Percentiles rank a stretch among this genome's conserved stretches.
Evolutionary conservation across 306 rosid genomes (phyloP).

Genomic region (Vigna mungo): DNA sequence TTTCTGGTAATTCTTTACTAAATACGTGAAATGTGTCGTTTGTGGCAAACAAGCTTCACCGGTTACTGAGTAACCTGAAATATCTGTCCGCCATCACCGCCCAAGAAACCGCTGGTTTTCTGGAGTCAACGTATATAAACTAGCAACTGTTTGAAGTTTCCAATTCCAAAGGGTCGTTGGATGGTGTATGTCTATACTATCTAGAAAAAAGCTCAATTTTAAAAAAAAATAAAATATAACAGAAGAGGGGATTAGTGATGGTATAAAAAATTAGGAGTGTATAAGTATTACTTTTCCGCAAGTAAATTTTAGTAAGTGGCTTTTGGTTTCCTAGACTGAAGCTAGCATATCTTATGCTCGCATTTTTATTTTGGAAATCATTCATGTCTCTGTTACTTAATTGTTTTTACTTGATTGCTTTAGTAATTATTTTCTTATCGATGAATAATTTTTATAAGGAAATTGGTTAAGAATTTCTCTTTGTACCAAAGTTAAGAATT

Average conservation of each 20-base stretch:
- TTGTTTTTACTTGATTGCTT: too few relatives aligned
- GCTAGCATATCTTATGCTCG: neutral
- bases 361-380: neutral
- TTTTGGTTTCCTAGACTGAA: neutral
- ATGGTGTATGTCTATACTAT: neutral
- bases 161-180: neutral
- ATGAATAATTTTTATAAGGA: too few relatives aligned
- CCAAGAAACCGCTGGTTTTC: neutral
- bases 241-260: too few relatives aligned
- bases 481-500: neutral
- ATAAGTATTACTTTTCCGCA: neutral
- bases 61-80: neutral
- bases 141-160: neutral
- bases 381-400: neutral
- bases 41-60: neutral
- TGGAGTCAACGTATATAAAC: neutral
- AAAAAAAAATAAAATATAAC: too few relatives aligned
- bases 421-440: too few relatives aligned
- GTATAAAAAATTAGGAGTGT: too few relatives aligned
- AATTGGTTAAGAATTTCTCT: too few relatives aligned
- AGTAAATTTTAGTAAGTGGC: neutral
- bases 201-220: neutral
- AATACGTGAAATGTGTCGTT: neutral
- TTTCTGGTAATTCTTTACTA: conserved; percentile 17
- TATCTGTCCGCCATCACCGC: neutral